Percentiles rank a stretch among this genome's conserved stretches.
These are phyloP conservation scores for Carallia pectinifolia DNA, from an alignment of 345 rosid genomes.

Conservation along the genomic window DNA sequence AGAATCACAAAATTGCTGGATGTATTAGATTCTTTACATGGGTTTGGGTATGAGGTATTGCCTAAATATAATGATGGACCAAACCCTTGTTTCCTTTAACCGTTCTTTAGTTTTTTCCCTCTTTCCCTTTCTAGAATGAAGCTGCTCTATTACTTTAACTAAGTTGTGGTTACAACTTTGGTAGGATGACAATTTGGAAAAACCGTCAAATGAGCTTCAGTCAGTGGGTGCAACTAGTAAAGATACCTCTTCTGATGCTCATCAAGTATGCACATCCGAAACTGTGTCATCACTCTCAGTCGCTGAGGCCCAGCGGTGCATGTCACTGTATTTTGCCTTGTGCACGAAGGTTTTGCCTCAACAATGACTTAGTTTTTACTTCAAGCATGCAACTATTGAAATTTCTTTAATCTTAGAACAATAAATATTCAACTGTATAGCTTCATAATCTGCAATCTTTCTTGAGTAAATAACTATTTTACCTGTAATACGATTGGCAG, in stretches of 20 bases:
- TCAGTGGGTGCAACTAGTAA: constrained; percentile 35
- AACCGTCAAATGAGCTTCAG: constrained; percentile 41
- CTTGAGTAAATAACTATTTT: constrained; percentile 13
- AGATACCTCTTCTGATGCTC: constrained; percentile 45
- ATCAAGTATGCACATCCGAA: constrained; percentile 37
- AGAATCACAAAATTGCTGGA: no score
- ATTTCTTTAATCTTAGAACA: not conserved
- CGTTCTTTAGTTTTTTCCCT: not conserved
- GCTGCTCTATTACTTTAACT: not conserved
- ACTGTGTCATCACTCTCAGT: constrained; percentile 43
- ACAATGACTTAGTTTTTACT: not conserved
- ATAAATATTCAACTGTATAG: not conserved
- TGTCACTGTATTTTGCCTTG: constrained; percentile 91
- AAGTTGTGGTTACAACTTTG: constrained; percentile 6
- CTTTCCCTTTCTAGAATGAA: not conserved
- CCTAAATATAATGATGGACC: no score
- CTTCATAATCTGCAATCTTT: constrained; percentile 2
- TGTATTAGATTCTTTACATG: no score
- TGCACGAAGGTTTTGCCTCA: constrained; percentile 79
- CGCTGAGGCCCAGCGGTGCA: constrained; percentile 76
- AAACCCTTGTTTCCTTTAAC: no score
- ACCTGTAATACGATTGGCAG: constrained; percentile 46
- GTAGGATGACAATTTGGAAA: constrained; percentile 57
- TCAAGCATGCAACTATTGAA: not conserved
- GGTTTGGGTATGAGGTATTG: no score